phyloP scores from a whole-genome alignment of 352 stramenopile species.

The Thraustotheca clavata region DNA sequence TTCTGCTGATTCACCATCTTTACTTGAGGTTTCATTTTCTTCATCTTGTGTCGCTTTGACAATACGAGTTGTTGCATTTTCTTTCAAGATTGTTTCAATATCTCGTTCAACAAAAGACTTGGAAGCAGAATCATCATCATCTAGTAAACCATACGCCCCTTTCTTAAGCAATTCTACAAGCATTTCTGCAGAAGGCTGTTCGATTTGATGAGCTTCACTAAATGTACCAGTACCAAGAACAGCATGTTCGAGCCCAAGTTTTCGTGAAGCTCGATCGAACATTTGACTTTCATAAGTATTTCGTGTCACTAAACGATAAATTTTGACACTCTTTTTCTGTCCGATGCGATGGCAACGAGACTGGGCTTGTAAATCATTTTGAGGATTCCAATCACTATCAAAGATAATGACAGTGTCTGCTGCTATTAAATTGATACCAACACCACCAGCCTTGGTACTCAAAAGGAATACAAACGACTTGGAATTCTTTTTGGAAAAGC shows the following conservation, averaged over 20 bases:
- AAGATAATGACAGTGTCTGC: conserved; percentile 99
- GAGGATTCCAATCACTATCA: conserved; percentile 99
- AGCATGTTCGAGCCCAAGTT: conserved; percentile 98
- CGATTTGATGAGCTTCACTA: conserved; percentile 84
- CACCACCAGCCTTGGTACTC: conserved; percentile 95
- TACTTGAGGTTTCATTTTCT: conserved; percentile 32
- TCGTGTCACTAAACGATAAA: conserved; percentile 96
- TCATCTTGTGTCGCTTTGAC: conserved; percentile 27
- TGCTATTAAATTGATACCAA: conserved; percentile 97
- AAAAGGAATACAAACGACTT: conserved; percentile 98
- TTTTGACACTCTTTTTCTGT: conserved; percentile 97
- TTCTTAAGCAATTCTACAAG: conserved; percentile 96
- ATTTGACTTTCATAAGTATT: conserved; percentile 99
- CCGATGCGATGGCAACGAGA: conserved; percentile 96
- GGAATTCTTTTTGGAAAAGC: conserved; percentile 92
- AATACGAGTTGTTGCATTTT: conserved; percentile 72
- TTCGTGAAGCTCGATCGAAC: conserved; percentile 97
- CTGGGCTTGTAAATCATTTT: conserved; percentile 87
- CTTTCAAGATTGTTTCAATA: conserved; percentile 94
- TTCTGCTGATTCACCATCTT: conserved; percentile 25
- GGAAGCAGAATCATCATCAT: conserved; percentile 93
- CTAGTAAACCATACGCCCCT: conserved; percentile 97
- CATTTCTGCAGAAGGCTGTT: conserved; percentile 84
- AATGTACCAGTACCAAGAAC: conserved; percentile 93
- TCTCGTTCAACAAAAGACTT: conserved; percentile 92